Base-by-base conservation (phyloP, 2,329 filamentous ascomycete species). In the Colletotrichum nymphaeae region DNA sequence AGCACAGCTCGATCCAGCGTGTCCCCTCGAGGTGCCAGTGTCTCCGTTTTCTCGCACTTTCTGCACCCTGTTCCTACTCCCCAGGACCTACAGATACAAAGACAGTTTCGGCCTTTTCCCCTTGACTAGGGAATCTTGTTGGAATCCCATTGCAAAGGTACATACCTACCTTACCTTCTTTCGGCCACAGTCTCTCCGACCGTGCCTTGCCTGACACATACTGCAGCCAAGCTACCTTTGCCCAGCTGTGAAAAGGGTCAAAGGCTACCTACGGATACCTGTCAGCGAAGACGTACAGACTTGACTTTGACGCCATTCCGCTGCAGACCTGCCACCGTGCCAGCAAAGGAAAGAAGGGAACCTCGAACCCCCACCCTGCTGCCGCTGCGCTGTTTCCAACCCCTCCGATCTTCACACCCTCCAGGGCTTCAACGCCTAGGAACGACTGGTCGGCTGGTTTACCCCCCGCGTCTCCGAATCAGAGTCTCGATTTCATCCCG, bases 41-140 rank as follows among this genome's bases (percentile, higher is more conserved):
- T 69, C 69, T 69, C 69, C 67, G 19, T 73, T 56, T 30, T 59
- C 62, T 28, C 59, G 62, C 67, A 73, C 62, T 60, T 49, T 58
- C 63, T 58, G 16, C 52, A 66, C 63, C 22, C 63, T 26, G 28
- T 42, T 46, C 28, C 35, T 37, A n/a, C 24, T 16, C 14, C 55
- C 55, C 26, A 22, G 19, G 24, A 32, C 57, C 59, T 56, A 28
- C 46, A 22, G 24, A n/a, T 37, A 42, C 37, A 42, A 42, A 42
- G 37, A 19, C 37, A 42, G 37, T 42, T 42, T 42, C 37, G 37
- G 16, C 37, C 37, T 26, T 26, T 55, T 22, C 64, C 32, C 69
- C 68, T 56, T n/a, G 26, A 26, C 52, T 57, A 16, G 26, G 56
- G 35, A 67, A 16, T 62, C 57, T 56, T 58, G 30, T 28, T 28